A percentile compares a stretch with the other conserved stretches of the same genome.
Conservation (phyloP, 805 yeast genomes). For the Jamesozyma jinghongensis region DNA sequence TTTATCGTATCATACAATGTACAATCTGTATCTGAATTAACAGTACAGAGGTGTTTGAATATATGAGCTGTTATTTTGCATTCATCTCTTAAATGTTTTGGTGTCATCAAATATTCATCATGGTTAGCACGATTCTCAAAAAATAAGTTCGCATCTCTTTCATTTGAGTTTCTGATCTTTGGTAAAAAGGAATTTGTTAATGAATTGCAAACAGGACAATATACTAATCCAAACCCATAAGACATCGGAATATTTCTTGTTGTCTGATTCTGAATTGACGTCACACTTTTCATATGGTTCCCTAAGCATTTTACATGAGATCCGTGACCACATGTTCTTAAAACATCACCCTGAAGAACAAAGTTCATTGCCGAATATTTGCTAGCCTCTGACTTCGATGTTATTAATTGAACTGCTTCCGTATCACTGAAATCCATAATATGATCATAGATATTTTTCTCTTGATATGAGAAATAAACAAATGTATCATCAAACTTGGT, state of each 20-base stretch:
- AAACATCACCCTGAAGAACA: constrained; percentile 10
- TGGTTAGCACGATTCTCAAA: constrained; percentile 3
- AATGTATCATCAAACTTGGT: constrained; percentile 21
- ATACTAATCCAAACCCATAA: constrained; percentile 56
- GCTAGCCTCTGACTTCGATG: no score
- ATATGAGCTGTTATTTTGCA: constrained; percentile 10
- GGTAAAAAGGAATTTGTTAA: constrained; percentile 81
- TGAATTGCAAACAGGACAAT: constrained; percentile 88
- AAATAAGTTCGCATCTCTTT: constrained; percentile 5
- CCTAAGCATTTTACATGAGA: constrained; percentile 76
- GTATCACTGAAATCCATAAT: constrained; percentile 19
- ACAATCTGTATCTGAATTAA: not conserved
- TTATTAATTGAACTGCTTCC: not conserved
- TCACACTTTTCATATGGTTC: constrained; percentile 49
- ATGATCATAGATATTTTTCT: constrained; percentile 21
- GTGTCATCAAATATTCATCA: not conserved
- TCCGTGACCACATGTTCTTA: constrained; percentile 81
- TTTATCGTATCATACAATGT: constrained; percentile 9
- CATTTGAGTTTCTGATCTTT: constrained; percentile 22
- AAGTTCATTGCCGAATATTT: not conserved
- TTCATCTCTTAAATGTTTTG: constrained; percentile 2
- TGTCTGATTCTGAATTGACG: constrained; percentile 55
- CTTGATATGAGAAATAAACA: constrained; percentile 26
- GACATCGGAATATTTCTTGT: constrained; percentile 79
- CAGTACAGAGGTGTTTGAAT: not conserved